Conservation (phyloP, 192 early-diverging fungal genomes). For the Mortierella hygrophila region DNA sequence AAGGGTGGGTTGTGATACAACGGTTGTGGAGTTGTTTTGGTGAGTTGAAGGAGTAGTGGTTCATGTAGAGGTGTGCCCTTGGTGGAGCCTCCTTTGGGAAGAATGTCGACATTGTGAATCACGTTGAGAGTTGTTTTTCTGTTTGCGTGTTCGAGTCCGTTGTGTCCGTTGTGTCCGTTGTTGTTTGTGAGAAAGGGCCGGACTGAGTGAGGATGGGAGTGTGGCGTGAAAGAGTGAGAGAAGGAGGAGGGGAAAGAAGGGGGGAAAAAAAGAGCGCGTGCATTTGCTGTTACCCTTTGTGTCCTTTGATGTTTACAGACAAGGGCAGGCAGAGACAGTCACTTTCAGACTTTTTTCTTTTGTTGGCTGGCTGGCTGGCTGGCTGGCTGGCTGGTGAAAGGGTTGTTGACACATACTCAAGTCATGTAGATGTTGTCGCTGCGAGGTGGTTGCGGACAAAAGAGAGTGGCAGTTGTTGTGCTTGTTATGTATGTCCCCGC, state of each 20-base stretch:
- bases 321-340: background rate
- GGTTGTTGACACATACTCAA: too few relatives aligned
- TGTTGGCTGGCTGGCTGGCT: too few relatives aligned
- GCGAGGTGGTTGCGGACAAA: too few relatives aligned
- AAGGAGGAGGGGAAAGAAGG: background rate
- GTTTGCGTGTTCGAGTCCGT: background rate
- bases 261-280: background rate
- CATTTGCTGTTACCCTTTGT: background rate
- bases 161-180: background rate
- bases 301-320: background rate
- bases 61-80: conserved; percentile 44
- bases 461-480: too few relatives aligned
- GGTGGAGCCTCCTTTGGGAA: conserved; percentile 33
- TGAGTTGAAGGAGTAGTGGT: conserved; percentile 47
- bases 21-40: conserved; percentile 40
- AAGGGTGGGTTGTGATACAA: conserved; percentile 50
- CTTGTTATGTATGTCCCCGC: too few relatives aligned
- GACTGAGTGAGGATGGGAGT: background rate
- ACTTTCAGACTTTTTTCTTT: background rate
- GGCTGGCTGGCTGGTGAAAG: too few relatives aligned
- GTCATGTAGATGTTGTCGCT: too few relatives aligned
- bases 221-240: background rate
- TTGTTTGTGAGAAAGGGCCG: background rate
- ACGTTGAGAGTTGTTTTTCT: background rate
- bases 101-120: conserved; percentile 39